Evolutionary conservation across 164 flowering plant genomes (phyloP).

Genomic region (Nelumbo lutea): DNA sequence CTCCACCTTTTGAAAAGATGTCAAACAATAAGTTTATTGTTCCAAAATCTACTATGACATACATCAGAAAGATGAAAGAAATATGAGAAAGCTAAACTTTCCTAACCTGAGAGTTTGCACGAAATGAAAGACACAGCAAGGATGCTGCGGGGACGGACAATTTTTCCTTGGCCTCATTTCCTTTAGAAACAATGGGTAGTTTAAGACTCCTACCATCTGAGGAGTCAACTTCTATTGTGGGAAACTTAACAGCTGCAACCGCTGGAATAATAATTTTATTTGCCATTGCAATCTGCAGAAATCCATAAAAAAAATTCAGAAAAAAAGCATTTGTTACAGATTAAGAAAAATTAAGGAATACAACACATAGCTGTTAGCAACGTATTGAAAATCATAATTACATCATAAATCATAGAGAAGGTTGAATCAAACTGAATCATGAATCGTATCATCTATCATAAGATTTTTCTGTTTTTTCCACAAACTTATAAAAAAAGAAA

Average conservation of each 20-base stretch:
- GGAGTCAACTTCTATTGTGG: constrained; percentile 50
- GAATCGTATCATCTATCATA: no score
- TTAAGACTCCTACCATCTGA: constrained; percentile 54
- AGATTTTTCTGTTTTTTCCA: no score
- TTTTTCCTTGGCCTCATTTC: constrained; percentile 20
- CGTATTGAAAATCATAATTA: no score
- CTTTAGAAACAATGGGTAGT: constrained; percentile 47
- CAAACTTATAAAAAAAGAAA: no score
- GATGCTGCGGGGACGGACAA: constrained; percentile 40
- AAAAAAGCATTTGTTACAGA: neutral
- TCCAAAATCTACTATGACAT: no score
- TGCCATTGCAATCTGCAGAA: constrained; percentile 66
- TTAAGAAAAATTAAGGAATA: no score
- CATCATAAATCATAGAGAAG: no score
- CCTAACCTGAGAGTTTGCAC: constrained; percentile 83
- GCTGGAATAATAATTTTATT: constrained; percentile 71
- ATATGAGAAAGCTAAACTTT: neutral
- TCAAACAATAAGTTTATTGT: no score
- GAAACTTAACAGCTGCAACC: constrained; percentile 68
- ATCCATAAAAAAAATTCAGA: constrained; percentile 7
- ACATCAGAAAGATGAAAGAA: neutral
- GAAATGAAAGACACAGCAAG: constrained; percentile 80
- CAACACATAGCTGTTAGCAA: no score
- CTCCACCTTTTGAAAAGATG: no score
- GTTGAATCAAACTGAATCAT: no score